Evolutionary conservation across 192 early-diverging fungal species (phyloP), one percentile per base, ranked within the genome.

Genomic region (Coemansia sp.): DNA sequence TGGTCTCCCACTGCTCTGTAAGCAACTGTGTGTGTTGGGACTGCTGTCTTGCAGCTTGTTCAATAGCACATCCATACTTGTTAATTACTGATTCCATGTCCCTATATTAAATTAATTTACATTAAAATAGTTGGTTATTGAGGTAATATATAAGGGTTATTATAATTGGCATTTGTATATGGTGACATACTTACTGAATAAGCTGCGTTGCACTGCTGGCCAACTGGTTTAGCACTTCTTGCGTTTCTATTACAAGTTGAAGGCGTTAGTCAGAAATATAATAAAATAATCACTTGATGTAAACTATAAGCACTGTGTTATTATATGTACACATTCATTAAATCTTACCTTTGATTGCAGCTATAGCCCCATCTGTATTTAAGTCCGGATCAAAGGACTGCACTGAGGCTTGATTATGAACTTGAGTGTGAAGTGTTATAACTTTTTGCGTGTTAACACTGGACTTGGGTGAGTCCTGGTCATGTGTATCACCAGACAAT

Each of bases 41-140:
- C 46, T 69, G 59, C 14, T 52, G 56, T 29, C 50, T 52, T 6
- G 14, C 27, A 27, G 60, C 54, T 6, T 17, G 32, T 3, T 75
- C 58, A 29, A 75, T 58, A 2, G 63, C 54, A 8, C 21, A 19
- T 5, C 58, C 27, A 32, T 69, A 75, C 5, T 33, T 64, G 51
- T 50, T 24, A 27, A 61, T 60, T 63, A 75, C 61, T 5, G 58
- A 52, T 11, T 75, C 67, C 73, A 75, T 75, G 19, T 75, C 73
- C 11, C 73, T 75, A 75, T 42, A 50, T 14, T 57, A 36, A 17
- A 19, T 53, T 6, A 17, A 11, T 9, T 24, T 32, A 19, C 7
- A 30, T 8, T 4, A 5, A 17, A 2, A n/a, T 50, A 56, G 46
- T 19, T 50, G 14, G 39, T 5, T 25, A 20, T 9, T 24, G 8